Conservation (phyloP, 78 protist species). For the Planoprotostelium fungivorum region DNA sequence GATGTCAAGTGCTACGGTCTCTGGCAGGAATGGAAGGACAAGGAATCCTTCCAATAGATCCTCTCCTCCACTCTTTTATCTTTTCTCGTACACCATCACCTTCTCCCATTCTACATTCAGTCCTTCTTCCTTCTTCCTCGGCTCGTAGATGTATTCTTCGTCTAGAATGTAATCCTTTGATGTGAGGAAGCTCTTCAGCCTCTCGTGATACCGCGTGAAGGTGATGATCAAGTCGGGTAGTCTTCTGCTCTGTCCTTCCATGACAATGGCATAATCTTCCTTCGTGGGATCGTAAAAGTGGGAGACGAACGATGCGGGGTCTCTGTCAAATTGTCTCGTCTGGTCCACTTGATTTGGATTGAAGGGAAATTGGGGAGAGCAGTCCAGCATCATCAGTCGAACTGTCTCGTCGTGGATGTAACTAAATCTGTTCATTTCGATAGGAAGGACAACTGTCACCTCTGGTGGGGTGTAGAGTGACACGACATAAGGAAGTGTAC, state of each 20-base stretch:
- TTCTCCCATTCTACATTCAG: too few relatives aligned
- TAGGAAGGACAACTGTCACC: not conserved
- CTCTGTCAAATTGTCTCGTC: not conserved
- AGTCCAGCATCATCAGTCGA: not conserved
- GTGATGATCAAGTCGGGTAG: not conserved
- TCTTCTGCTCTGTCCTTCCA: not conserved
- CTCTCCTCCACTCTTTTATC: too few relatives aligned
- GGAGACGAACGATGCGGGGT: not conserved
- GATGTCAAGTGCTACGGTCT: not conserved
- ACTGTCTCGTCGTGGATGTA: not conserved
- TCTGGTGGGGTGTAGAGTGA: constrained; percentile 20
- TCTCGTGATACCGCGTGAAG: not conserved
- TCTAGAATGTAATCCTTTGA: not conserved
- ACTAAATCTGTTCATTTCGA: not conserved
- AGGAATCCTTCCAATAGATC: too few relatives aligned
- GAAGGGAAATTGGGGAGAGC: not conserved
- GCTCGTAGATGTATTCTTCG: too few relatives aligned
- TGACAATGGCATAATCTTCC: not conserved
- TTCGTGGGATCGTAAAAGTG: not conserved
- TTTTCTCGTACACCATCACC: too few relatives aligned
- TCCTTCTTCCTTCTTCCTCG: too few relatives aligned
- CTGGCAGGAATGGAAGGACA: not conserved
- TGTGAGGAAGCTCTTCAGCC: not conserved
- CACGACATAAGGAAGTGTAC: constrained; percentile 28
- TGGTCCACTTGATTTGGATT: not conserved